phyloP scores from a whole-genome alignment of 768 basidiomycete genomes.

The Hypholoma sublateritium region DNA sequence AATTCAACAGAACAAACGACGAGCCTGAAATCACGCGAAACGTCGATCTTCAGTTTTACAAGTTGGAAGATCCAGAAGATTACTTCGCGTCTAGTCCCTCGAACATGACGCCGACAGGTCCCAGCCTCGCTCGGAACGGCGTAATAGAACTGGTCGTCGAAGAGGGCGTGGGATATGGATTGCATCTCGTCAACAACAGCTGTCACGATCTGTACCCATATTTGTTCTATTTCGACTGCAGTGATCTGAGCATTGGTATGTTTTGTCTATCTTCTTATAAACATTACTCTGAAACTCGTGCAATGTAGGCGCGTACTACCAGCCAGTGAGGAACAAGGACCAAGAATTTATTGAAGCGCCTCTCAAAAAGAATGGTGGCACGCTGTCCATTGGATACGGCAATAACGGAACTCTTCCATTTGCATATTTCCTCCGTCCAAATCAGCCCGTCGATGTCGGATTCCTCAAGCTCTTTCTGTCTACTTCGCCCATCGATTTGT shows the following conservation, averaged over 20 bases:
- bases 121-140: neutral
- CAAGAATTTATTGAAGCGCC: neutral
- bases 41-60: slow-evolving; percentile 9
- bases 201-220: neutral
- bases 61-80: neutral
- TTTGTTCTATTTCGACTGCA: neutral
- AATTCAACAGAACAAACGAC: slow-evolving; percentile 10
- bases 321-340: neutral
- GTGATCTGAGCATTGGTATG: neutral
- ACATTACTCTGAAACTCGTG: neutral
- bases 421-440: neutral
- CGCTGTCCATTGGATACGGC: neutral
- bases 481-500: slow-evolving; percentile 27
- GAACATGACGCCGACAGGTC: neutral
- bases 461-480: slow-evolving; percentile 35
- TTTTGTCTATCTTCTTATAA: neutral
- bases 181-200: neutral
- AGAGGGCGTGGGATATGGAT: neutral
- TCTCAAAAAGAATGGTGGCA: neutral
- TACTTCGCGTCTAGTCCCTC: neutral
- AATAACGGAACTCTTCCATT: neutral
- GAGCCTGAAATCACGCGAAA: neutral
- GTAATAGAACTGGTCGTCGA: neutral
- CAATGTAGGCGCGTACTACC: neutral
- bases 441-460: slow-evolving; percentile 30